Percentiles rank a stretch among this genome's conserved stretches.
Conservation (phyloP, 139 green algal genomes). For the Dunaliella primolecta region DNA sequence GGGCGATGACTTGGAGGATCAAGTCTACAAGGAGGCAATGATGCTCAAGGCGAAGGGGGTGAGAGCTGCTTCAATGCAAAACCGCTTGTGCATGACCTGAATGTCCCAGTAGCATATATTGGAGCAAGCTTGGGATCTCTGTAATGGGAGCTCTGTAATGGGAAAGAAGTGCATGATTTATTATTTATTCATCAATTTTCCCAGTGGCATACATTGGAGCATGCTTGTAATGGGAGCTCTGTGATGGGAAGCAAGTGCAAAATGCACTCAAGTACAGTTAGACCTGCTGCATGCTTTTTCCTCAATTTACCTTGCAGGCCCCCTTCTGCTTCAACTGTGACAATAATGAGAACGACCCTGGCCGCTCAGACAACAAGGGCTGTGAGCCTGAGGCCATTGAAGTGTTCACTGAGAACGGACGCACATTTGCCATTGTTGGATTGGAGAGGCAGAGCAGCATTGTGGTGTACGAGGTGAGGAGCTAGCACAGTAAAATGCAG, state of each 20-base stretch:
- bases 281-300: no score
- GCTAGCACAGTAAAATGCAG: no score
- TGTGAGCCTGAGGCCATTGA: slow-evolving; percentile 15
- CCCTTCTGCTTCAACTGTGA: neutral
- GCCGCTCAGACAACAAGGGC: slow-evolving; percentile 15
- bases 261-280: no score
- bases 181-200: no score
- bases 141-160: no score
- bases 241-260: no score
- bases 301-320: no score
- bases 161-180: no score
- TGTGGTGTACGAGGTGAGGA: neutral
- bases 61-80: neutral
- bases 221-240: no score
- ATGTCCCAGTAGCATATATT: neutral
- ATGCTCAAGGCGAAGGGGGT: neutral
- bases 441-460: neutral
- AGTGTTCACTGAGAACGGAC: neutral
- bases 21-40: neutral
- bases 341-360: neutral
- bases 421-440: neutral
- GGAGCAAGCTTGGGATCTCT: no score
- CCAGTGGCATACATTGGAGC: neutral
- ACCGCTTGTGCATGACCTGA: no score
- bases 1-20: neutral